Conservation (phyloP, 2,329 filamentous ascomycete species). For the Hymenoscyphus fructigenus region DNA sequence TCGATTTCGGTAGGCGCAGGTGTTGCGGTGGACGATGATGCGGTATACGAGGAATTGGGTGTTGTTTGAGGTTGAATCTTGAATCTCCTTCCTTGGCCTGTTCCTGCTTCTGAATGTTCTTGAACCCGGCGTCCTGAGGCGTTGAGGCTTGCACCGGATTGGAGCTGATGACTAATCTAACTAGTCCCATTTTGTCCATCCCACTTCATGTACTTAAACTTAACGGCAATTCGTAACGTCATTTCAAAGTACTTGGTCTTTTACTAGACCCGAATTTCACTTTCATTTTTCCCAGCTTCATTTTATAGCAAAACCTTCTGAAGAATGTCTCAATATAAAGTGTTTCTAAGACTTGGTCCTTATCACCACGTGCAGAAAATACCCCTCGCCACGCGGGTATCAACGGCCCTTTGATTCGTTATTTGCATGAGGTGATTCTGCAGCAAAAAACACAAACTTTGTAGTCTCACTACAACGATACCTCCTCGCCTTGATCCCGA, state of each 20-base stretch:
- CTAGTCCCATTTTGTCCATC: neutral
- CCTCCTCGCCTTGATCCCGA: neutral
- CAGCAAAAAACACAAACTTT: neutral
- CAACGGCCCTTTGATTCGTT: neutral
- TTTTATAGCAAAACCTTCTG: neutral
- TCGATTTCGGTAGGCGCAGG: neutral
- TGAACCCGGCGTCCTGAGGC: neutral
- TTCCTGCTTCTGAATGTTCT: neutral
- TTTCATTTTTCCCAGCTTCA: neutral
- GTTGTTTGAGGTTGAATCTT: neutral
- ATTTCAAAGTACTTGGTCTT: neutral
- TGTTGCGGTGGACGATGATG: conserved; percentile 1
- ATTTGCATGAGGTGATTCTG: conserved; percentile 2
- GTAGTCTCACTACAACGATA: neutral
- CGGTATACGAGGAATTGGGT: neutral
- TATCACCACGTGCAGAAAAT: conserved; percentile 15
- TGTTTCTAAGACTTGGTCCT: neutral
- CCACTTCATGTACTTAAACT: neutral
- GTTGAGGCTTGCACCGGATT: neutral
- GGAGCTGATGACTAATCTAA: neutral
- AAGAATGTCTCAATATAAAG: neutral
- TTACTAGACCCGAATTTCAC: neutral
- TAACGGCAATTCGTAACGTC: neutral
- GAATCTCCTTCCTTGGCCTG: neutral
- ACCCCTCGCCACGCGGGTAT: conserved; percentile 10